Percentiles rank a stretch among this genome's conserved stretches.
Conservation (phyloP, 108 stramenopile species). For the Skeletonema marinoi region DNA sequence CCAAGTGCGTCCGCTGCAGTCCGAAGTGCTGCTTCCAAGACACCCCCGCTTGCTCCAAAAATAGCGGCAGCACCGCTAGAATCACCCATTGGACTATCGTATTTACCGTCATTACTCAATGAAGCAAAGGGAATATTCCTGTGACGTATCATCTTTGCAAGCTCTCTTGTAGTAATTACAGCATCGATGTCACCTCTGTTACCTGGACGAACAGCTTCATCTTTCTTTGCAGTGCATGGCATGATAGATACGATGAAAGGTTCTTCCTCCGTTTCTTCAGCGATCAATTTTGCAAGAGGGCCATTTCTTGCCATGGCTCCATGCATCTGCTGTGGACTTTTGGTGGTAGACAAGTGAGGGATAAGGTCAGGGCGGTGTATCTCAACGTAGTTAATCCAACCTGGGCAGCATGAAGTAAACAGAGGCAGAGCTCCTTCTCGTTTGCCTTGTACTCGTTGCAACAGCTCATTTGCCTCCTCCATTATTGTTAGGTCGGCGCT, state of each 20-base stretch:
- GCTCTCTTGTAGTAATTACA: conserved; percentile 51
- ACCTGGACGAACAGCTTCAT: conserved; percentile 51
- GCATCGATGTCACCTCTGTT: conserved; percentile 49
- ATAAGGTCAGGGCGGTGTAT: conserved; percentile 51
- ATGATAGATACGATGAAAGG: conserved; percentile 50
- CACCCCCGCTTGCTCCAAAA: conserved; percentile 63
- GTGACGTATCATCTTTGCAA: conserved; percentile 46
- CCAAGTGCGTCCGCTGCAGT: conserved; percentile 54
- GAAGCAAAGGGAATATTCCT: conserved; percentile 43
- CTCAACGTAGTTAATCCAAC: conserved; percentile 61
- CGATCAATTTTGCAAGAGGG: conserved; percentile 21
- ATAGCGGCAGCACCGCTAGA: conserved; percentile 56
- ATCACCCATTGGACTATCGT: conserved; percentile 53
- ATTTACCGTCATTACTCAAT: conserved; percentile 22
- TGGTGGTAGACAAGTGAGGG: conserved; percentile 51
- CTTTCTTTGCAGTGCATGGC: conserved; percentile 64
- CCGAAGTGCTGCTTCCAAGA: conserved; percentile 63
- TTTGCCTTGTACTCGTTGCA: conserved; percentile 45
- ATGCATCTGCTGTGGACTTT: conserved; percentile 39
- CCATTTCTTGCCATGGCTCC: conserved; percentile 27
- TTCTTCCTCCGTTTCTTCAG: conserved; percentile 12
- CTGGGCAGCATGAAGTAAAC: conserved; percentile 62
- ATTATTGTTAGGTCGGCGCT: conserved; percentile 64
- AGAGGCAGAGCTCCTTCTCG: conserved; percentile 44
- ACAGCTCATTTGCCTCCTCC: conserved; percentile 62